These are phyloP conservation scores for Aspergillus sp. DNA, from an alignment of 2,329 filamentous ascomycete species.

Conservation along the genomic window DNA sequence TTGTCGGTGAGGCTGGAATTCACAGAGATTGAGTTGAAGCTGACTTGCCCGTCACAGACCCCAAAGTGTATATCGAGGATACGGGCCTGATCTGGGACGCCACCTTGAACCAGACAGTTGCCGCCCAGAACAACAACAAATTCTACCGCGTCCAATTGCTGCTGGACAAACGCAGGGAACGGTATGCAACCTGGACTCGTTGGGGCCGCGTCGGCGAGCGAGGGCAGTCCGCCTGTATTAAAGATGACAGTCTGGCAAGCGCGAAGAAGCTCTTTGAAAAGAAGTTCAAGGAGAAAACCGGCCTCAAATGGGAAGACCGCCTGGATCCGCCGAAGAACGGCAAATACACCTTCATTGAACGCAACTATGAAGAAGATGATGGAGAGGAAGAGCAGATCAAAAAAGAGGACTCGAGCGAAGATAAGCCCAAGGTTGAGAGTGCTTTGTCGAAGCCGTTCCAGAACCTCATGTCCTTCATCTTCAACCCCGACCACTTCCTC, in stretches of 20 bases:
- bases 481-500: slow-evolving; percentile 65
- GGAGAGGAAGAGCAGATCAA: slow-evolving; percentile 25
- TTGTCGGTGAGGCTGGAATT: background rate
- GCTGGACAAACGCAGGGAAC: slow-evolving; percentile 7
- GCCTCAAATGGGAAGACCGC: slow-evolving; percentile 43
- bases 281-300: slow-evolving; percentile 51
- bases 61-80: slow-evolving; percentile 55
- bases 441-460: slow-evolving; percentile 53
- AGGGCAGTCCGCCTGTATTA: slow-evolving; percentile 38
- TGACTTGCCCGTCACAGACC: slow-evolving; percentile 2
- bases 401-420: slow-evolving; percentile 27
- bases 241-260: slow-evolving; percentile 24
- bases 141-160: slow-evolving; percentile 67
- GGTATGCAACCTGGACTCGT: slow-evolving; percentile 59
- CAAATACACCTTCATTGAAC: slow-evolving; percentile 71
- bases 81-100: slow-evolving; percentile 65
- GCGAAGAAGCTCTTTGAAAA: slow-evolving; percentile 41
- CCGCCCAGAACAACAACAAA: slow-evolving; percentile 67
- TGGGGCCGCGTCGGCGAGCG: slow-evolving; percentile 66
- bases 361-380: slow-evolving; percentile 55
- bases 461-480: slow-evolving; percentile 68
- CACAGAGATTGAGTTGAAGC: background rate
- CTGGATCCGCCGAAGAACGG: slow-evolving; percentile 41
- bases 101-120: slow-evolving; percentile 68
- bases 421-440: slow-evolving; percentile 40